These are phyloP conservation scores for Neoboletus magnificus DNA, from an alignment of 768 basidiomycete genomes.

Conservation along the genomic window DNA sequence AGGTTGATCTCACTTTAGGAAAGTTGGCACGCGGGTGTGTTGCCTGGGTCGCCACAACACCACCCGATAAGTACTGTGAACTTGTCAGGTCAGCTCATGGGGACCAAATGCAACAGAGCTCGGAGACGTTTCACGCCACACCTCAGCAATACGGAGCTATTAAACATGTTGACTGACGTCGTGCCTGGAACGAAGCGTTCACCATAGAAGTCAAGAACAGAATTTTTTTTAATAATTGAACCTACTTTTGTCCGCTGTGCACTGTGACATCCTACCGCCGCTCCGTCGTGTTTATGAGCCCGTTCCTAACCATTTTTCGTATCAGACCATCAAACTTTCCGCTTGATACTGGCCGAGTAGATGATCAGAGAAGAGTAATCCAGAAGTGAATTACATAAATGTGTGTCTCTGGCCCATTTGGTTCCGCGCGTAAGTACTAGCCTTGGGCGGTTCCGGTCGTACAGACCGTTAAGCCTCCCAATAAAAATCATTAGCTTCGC, in stretches of 20 bases:
- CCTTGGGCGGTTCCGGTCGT: too few relatives aligned
- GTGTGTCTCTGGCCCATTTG: background rate
- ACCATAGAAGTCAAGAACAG: background rate
- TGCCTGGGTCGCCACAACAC: background rate
- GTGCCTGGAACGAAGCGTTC: background rate
- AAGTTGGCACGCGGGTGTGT: background rate
- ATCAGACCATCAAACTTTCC: background rate
- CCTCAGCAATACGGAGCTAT: background rate
- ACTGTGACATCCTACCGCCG: background rate
- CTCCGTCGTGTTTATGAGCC: background rate
- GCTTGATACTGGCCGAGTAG: background rate
- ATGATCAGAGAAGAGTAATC: background rate
- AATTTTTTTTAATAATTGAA: background rate
- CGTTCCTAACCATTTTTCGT: background rate
- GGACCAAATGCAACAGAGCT: background rate
- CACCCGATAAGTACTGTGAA: background rate
- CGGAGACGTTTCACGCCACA: background rate
- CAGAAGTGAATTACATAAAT: background rate
- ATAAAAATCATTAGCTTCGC: background rate
- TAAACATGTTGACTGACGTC: background rate
- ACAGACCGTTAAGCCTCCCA: background rate
- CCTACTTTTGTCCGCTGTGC: background rate
- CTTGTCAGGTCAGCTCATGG: background rate
- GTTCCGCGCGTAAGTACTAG: background rate
- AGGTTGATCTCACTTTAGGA: background rate